Base-by-base conservation (phyloP, 495 filamentous ascomycete genomes). In the Penicillium paxilli region DNA sequence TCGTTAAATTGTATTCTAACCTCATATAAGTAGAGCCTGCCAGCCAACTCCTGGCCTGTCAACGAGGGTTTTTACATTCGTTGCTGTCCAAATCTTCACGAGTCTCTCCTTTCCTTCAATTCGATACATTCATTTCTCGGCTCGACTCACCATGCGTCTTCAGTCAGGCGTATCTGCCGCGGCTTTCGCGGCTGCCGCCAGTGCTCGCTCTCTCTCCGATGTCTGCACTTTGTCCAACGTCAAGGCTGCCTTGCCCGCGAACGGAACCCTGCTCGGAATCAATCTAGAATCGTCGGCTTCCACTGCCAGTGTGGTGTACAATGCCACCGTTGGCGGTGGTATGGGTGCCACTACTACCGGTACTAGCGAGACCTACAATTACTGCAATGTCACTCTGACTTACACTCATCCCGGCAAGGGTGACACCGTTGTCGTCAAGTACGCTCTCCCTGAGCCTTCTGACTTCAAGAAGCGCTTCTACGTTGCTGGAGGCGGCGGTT, bases 381-480 rank as follows among this genome's bases (percentile, higher is more conserved):
- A 71, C 61, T 73, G 70, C 58, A 73, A 71, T 44, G 68, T 73
- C 37, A 66, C 68, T 1, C 48, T 73, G 22, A 54, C 66, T 52
- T 73, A 73, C 61, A 62, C 58, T 10, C 68, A 71, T 59, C 62
- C 66, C 42, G 70, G 70, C 44, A 66, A 63, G 59, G 56, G 42
- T 11, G 66, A 71, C 38, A 53, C 52, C 14, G 55, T 73, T 22
- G 58, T 67, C 47, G 54, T 69, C 54, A 65, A 68, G 52, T 69
- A 67, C 28, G 67, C 62, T 37, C 63, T 73, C 52, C 70, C 70
- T 12, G 54, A 55, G 24, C 68, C 68, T 12, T 56, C 59, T 6
- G 63, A 66, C 35, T 73, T 67, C 63, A 64, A 73, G 56, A 68
- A 65, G 52, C 70, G 70, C 11, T 73, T 69, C 61, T 71, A 71